These are phyloP conservation scores for Exobasidium rhododendri DNA, from an alignment of 1,284 basidiomycete genomes.

Conservation along the genomic window DNA sequence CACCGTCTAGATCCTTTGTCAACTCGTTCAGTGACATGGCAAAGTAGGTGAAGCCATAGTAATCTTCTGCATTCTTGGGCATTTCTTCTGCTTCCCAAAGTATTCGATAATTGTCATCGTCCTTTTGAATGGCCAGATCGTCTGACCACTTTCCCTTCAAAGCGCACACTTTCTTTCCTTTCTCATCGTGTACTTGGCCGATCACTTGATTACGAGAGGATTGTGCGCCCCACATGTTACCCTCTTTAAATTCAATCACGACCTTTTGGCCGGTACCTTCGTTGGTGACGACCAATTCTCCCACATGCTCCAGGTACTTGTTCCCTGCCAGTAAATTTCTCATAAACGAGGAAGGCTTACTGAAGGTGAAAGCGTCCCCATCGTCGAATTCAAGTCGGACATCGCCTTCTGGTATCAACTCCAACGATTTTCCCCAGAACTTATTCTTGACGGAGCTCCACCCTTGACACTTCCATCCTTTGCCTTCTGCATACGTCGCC, in stretches of 20 bases:
- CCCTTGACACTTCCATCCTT: constrained; percentile 45
- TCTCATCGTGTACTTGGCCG: constrained; percentile 46
- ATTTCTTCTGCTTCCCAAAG: constrained; percentile 51
- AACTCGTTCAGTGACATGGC: constrained; percentile 53
- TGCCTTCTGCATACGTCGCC: constrained; percentile 48
- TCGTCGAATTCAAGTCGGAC: constrained; percentile 44
- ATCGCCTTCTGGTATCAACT: constrained; percentile 50
- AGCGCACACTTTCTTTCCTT: constrained; percentile 26
- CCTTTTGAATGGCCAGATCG: constrained; percentile 33
- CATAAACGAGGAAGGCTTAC: constrained; percentile 51
- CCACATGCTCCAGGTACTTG: constrained; percentile 54
- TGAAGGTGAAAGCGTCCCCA: constrained; percentile 44
- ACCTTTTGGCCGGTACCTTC: constrained; percentile 34
- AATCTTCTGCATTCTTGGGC: constrained; percentile 42
- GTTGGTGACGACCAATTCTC: constrained; percentile 49
- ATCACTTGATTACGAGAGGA: constrained; percentile 40
- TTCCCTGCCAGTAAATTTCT: constrained; percentile 53
- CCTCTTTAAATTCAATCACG: constrained; percentile 51
- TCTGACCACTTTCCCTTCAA: constrained; percentile 52
- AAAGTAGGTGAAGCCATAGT: constrained; percentile 55
- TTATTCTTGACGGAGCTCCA: constrained; percentile 53
- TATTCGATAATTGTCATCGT: constrained; percentile 46
- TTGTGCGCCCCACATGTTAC: constrained; percentile 46
- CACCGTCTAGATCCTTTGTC: constrained; percentile 63
- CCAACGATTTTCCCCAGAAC: constrained; percentile 54